Percentiles rank a stretch among this genome's conserved stretches.
These are phyloP conservation scores for Closterium sp. DNA, from an alignment of 139 green algal genomes.

Conservation along the genomic window DNA sequence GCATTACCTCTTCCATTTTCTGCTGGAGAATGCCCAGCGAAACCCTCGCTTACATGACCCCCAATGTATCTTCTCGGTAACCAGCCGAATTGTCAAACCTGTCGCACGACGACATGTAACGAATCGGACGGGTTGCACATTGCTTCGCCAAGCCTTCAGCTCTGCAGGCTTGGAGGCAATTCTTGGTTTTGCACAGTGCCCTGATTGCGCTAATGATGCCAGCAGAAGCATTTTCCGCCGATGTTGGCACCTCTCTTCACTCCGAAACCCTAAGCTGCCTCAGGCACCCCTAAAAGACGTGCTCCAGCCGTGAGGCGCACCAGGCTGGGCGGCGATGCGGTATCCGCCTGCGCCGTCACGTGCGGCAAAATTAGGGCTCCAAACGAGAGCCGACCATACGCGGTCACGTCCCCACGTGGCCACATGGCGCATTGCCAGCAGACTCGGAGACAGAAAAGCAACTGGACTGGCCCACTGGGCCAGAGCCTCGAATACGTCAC, in stretches of 20 bases:
- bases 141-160: background rate
- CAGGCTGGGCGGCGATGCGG: background rate
- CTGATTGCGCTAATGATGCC: background rate
- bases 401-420: background rate
- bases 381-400: background rate
- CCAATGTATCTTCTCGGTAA: background rate
- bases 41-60: background rate
- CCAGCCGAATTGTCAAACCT: background rate
- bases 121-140: background rate
- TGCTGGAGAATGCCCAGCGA: no score
- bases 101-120: background rate
- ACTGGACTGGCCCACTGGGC: no score
- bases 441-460: background rate
- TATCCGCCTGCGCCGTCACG: background rate
- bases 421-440: background rate
- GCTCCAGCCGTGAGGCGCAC: background rate
- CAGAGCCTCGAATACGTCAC: no score
- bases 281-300: no score
- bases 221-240: no score
- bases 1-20: background rate
- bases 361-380: background rate
- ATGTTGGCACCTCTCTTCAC: no score
- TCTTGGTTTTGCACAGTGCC: background rate
- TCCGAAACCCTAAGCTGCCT: background rate
- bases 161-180: background rate